Evolutionary conservation across 2,329 filamentous ascomycete genomes (phyloP).

Genomic region (Chaetomiaceae sp.): DNA sequence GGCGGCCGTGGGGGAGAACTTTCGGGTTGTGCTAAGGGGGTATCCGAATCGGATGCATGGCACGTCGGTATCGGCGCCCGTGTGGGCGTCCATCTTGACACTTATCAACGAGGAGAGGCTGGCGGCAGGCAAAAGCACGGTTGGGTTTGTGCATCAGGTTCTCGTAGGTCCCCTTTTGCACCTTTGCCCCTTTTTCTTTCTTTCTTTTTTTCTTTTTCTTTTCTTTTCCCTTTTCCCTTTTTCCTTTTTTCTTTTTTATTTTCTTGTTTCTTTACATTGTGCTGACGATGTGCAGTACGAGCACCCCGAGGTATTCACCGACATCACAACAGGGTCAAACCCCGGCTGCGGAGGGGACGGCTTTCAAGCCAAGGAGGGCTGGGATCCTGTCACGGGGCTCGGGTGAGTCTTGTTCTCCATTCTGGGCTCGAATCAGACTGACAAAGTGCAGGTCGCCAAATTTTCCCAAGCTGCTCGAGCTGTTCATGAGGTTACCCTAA

Average conservation of each 20-base stretch:
- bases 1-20: conserved; percentile 39
- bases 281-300: conserved; percentile 20
- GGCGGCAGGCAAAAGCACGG: conserved; percentile 38
- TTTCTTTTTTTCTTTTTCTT: not conserved
- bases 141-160: conserved; percentile 50
- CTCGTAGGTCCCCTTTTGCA: conserved; percentile 33
- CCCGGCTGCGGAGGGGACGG: conserved; percentile 36
- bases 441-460: conserved; percentile 12
- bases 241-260: not conserved
- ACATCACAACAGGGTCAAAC: conserved; percentile 37
- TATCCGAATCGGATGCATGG: conserved; percentile 40
- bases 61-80: conserved; percentile 47
- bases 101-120: conserved; percentile 48
- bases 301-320: conserved; percentile 29
- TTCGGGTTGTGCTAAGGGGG: conserved; percentile 33
- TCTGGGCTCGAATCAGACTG: not conserved
- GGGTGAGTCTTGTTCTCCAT: conserved; percentile 24
- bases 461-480: conserved; percentile 13
- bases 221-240: not conserved
- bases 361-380: conserved; percentile 39
- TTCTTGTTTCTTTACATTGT: not conserved
- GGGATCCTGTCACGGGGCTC: conserved; percentile 38
- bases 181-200: not conserved
- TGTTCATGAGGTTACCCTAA: conserved; percentile 19
- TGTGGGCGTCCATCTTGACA: conserved; percentile 45